Percentiles rank a stretch among this genome's conserved stretches.
These are phyloP conservation scores for Erodium texanum DNA, from an alignment of 441 rosid species.

Conservation along the genomic window DNA sequence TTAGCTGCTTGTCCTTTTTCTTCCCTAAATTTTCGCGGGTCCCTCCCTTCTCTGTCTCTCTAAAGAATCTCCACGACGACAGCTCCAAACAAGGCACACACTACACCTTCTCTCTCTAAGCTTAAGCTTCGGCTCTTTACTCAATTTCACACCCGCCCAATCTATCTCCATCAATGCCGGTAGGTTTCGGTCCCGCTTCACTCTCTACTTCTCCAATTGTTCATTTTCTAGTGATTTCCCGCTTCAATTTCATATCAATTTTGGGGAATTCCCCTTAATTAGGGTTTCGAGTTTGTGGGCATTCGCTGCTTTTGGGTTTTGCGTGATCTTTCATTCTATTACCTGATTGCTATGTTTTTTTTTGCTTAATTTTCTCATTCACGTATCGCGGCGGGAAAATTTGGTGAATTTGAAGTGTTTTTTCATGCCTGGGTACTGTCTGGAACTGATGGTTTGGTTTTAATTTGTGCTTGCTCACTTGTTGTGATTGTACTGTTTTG, in stretches of 20 bases:
- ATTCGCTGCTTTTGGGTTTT: not conserved
- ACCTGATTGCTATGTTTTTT: not conserved
- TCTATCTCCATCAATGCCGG: conserved; percentile 41
- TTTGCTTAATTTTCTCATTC: not conserved
- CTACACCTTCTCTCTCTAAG: too few relatives aligned
- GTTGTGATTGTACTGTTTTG: not conserved
- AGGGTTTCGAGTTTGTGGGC: conserved; percentile 13
- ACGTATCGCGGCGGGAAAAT: not conserved
- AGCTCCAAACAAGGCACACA: conserved; percentile 8
- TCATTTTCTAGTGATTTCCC: conserved; percentile 1
- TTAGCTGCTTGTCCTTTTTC: too few relatives aligned
- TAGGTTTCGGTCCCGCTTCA: conserved; percentile 17
- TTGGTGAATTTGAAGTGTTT: not conserved
- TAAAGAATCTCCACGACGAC: conserved; percentile 25
- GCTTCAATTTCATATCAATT: not conserved
- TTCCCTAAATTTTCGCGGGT: conserved; percentile 25
- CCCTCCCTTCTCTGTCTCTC: conserved; percentile 20
- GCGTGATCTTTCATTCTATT: not conserved
- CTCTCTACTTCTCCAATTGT: conserved; percentile 12
- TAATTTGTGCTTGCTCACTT: not conserved
- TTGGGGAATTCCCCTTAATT: conserved; percentile 16
- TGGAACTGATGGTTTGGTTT: not conserved
- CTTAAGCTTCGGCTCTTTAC: conserved; percentile 5
- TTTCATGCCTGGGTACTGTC: too few relatives aligned
- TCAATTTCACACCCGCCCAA: conserved; percentile 18